Conservation (phyloP, 2,329 filamentous ascomycete species). For the Aspergillus versicolor region DNA sequence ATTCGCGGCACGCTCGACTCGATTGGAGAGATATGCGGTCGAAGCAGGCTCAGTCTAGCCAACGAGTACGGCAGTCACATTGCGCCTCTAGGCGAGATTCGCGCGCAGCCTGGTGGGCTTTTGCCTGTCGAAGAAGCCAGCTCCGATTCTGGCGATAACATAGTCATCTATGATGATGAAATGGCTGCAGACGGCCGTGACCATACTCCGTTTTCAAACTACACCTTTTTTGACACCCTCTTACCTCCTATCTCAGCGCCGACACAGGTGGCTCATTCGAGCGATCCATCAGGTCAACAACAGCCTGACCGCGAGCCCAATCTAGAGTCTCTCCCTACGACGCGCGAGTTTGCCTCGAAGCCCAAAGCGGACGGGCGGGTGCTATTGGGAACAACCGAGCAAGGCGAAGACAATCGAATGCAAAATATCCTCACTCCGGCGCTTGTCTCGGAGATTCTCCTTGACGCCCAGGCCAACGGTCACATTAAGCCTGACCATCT, state of each 20-base stretch:
- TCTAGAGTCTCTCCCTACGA: conserved; percentile 14
- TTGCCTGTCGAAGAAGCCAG: conserved; percentile 46
- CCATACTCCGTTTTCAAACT: conserved; percentile 35
- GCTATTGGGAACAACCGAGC: conserved; percentile 27
- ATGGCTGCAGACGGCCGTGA: conserved; percentile 37
- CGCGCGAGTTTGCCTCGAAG: conserved; percentile 29
- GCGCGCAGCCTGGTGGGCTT: conserved; percentile 35
- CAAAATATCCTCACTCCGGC: conserved; percentile 35
- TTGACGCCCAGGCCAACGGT: conserved; percentile 36
- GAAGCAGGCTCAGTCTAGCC: conserved; percentile 60
- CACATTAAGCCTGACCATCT: not conserved
- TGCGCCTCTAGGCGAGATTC: conserved; percentile 60
- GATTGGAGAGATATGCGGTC: conserved; percentile 63
- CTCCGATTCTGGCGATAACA: conserved; percentile 35
- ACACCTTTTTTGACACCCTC: conserved; percentile 38
- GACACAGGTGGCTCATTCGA: not conserved
- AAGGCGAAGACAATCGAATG: conserved; percentile 11
- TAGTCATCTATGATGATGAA: conserved; percentile 40
- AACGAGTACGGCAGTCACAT: conserved; percentile 64
- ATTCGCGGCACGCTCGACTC: conserved; percentile 59
- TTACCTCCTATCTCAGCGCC: conserved; percentile 23
- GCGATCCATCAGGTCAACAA: conserved; percentile 13
- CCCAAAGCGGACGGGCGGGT: conserved; percentile 28
- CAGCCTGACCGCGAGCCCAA: conserved; percentile 13
- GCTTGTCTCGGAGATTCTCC: conserved; percentile 39